Percentiles rank a stretch among this genome's conserved stretches.
phyloP scores from a whole-genome alignment of 495 filamentous ascomycete species.

The Daldinia loculata region DNA sequence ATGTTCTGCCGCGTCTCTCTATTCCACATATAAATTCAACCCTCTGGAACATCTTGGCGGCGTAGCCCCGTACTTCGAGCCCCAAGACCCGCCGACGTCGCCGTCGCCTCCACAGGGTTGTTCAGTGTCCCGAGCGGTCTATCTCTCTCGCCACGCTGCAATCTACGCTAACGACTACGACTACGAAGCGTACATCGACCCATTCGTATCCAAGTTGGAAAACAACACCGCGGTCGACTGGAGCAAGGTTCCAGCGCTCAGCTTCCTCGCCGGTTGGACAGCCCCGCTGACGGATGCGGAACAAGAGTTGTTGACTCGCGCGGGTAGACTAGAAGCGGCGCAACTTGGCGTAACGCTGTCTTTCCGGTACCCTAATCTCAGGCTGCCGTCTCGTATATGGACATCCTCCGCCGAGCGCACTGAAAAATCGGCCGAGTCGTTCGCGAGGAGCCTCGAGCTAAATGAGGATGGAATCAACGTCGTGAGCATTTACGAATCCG shows the following conservation, averaged over 20 bases:
- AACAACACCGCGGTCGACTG: slow-evolving; percentile 52
- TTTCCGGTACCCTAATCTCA: slow-evolving; percentile 55
- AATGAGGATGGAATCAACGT: slow-evolving; percentile 53
- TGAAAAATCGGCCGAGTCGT: slow-evolving; percentile 53
- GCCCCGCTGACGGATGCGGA: slow-evolving; percentile 55
- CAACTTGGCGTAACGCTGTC: slow-evolving; percentile 52
- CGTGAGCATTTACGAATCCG: slow-evolving; percentile 50
- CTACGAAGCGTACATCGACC: slow-evolving; percentile 57
- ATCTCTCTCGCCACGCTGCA: slow-evolving; percentile 58
- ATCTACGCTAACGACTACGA: slow-evolving; percentile 62
- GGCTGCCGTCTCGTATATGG: slow-evolving; percentile 55
- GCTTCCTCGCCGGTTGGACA: slow-evolving; percentile 53
- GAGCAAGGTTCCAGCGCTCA: slow-evolving; percentile 49
- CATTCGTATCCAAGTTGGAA: slow-evolving; percentile 55
- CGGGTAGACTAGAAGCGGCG: slow-evolving; percentile 55
- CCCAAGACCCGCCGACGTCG: slow-evolving; percentile 53
- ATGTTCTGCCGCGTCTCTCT: slow-evolving; percentile 41
- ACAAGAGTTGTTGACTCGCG: slow-evolving; percentile 53
- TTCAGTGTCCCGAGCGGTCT: slow-evolving; percentile 51
- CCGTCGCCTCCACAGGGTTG: slow-evolving; percentile 53
- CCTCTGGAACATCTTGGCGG: slow-evolving; percentile 60
- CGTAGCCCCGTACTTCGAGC: slow-evolving; percentile 60
- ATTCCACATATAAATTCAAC: slow-evolving; percentile 53
- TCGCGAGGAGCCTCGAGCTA: slow-evolving; percentile 54
- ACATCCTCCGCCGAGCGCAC: slow-evolving; percentile 60